Conservation (phyloP, 2,329 filamentous ascomycete species). For the Epichloe elymi region DNA sequence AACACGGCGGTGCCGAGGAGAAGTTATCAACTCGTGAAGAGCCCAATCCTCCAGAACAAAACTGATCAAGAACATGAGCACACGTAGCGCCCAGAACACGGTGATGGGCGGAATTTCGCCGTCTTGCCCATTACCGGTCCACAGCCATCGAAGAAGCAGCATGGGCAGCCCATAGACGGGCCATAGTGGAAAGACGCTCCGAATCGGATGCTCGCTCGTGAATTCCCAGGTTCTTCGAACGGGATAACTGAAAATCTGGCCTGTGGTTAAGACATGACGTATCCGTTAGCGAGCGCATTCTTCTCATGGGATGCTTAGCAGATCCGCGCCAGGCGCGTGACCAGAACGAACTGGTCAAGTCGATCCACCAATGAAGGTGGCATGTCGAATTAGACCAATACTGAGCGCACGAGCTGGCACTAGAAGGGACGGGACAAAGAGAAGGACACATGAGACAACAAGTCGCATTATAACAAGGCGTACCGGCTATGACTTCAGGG, state of each 20-base stretch:
- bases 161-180: slow-evolving; percentile 89
- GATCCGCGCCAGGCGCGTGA: neutral
- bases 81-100: slow-evolving; percentile 79
- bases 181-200: slow-evolving; percentile 95
- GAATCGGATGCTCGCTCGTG: slow-evolving; percentile 73
- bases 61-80: slow-evolving; percentile 87
- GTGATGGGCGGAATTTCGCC: slow-evolving; percentile 68
- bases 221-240: slow-evolving; percentile 93
- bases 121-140: slow-evolving; percentile 68
- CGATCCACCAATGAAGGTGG: neutral
- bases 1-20: slow-evolving; percentile 55
- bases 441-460: neutral
- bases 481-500: slow-evolving; percentile 92
- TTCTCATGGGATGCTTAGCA: neutral
- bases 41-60: slow-evolving; percentile 98
- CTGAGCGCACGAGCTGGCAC: neutral
- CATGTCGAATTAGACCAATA: neutral
- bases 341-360: neutral
- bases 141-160: slow-evolving; percentile 83
- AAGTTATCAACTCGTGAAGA: slow-evolving; percentile 76
- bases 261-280: slow-evolving; percentile 30
- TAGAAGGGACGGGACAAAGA: neutral
- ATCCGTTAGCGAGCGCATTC: neutral
- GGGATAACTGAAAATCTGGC: slow-evolving; percentile 85
- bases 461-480: slow-evolving; percentile 17